Base-by-base conservation (phyloP, 2,329 filamentous ascomycete genomes). In the Ambrosiella xylebori region DNA sequence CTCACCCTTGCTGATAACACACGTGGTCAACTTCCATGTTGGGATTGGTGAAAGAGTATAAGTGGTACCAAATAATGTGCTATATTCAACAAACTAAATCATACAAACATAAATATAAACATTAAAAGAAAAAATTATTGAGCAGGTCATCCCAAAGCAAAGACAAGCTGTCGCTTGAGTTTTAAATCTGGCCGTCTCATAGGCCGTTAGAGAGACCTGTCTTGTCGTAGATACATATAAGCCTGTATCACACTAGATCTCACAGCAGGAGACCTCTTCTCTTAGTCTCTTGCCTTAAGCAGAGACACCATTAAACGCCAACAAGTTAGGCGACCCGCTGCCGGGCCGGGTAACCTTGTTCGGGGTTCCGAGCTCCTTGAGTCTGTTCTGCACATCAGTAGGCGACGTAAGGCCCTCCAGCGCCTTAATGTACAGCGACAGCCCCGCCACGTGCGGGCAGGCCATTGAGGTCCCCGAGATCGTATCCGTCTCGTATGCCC, bases 401-500 rank as follows among this genome's bases (percentile, higher is more conserved):
- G 77, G 74, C 54, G 69, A 70, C 56, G 63, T 62, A 53, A 63
- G 41, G 41, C 70, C 69, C 59, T 76, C 70, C 11, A 76, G 67
- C n/a, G 69, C 69, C 56, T 79, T 66, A 51, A 70, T 66, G 65
- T 74, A 74, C 44, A 60, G 54, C 19, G 63, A 78, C n/a, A 84
- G 66, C 11, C 81, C 81, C 27, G 77, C 71, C 57, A 84, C 71
- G 64, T 83, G 80, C 0, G 81, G 80, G 2, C 73, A 70, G 1
- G 80, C 77, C 80, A 83, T 83, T 40, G 75, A 80, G 5, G 81
- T 84, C 39, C 81, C 81, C 36, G 65, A 71, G 53, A 68, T 68
- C n/a, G 66, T 74, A 27, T 76, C 71, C 5, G 64, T 70, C 61
- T 40, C 40, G 27, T 35, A 12, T 7, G 15, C 38, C 7, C 65